These are phyloP conservation scores for Stachybotrys chlorohalonatus DNA, from an alignment of 2,329 filamentous ascomycete species.

Conservation along the genomic window DNA sequence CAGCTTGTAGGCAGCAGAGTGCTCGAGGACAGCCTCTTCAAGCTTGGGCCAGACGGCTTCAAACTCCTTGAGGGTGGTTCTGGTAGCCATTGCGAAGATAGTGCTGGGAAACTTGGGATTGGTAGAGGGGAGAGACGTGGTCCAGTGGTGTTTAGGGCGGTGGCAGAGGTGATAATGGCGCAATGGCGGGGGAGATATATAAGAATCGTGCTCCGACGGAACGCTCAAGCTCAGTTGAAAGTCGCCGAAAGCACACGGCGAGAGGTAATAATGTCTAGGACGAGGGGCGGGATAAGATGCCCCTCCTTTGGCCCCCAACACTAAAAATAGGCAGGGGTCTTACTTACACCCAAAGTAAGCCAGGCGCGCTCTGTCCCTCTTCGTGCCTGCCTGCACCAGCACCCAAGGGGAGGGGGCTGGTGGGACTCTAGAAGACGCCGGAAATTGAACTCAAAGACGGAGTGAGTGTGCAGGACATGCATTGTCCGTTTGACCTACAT, in stretches of 20 bases:
- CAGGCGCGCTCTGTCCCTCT: neutral
- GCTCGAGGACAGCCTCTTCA: conserved; percentile 68
- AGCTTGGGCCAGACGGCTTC: conserved; percentile 84
- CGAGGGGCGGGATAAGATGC: neutral
- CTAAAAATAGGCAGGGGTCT: neutral
- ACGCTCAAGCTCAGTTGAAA: neutral
- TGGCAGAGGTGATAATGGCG: neutral
- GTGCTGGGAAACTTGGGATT: neutral
- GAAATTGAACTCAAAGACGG: too few relatives aligned
- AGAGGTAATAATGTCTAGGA: neutral
- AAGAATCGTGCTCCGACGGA: neutral
- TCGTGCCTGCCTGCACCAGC: too few relatives aligned
- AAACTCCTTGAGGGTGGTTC: conserved; percentile 75
- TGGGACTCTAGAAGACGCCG: too few relatives aligned
- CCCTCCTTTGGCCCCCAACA: neutral
- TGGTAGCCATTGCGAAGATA: conserved; percentile 48
- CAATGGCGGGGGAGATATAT: neutral
- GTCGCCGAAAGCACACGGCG: neutral
- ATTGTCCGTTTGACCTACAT: too few relatives aligned
- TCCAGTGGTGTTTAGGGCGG: neutral
- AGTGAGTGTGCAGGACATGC: too few relatives aligned
- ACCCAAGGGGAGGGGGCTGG: too few relatives aligned
- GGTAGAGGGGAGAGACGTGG: neutral
- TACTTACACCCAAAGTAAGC: neutral
- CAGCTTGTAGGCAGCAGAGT: conserved; percentile 74